Conservation (phyloP, 306 rosid species). For the Vigna radiata region DNA sequence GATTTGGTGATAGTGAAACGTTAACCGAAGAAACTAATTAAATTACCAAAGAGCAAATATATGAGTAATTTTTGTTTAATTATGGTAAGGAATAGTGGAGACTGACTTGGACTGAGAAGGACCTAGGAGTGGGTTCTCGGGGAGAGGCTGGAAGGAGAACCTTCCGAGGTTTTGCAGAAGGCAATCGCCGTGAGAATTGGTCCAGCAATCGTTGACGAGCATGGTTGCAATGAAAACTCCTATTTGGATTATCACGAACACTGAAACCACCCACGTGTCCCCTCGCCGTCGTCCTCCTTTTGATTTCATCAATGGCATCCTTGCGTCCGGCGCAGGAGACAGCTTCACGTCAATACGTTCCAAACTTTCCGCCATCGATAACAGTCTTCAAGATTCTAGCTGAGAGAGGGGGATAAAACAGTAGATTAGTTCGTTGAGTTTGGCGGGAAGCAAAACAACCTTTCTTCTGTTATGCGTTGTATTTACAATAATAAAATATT, state of each 20-base stretch:
- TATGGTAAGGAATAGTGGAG: neutral
- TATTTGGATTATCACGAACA: conserved; percentile 75
- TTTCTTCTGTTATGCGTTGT: neutral
- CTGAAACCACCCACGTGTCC: conserved; percentile 87
- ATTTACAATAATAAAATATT: no score
- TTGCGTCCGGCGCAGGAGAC: conserved; percentile 45
- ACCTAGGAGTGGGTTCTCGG: conserved; percentile 88
- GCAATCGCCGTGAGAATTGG: conserved; percentile 75
- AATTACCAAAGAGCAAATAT: neutral
- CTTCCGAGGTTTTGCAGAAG: conserved; percentile 66
- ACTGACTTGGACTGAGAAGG: conserved; percentile 92
- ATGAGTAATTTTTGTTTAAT: neutral
- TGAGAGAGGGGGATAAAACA: conserved; percentile 9
- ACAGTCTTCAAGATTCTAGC: conserved; percentile 26
- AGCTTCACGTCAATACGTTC: conserved; percentile 60
- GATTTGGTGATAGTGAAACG: neutral
- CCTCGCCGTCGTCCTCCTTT: conserved; percentile 54
- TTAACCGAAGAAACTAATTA: neutral
- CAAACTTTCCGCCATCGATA: conserved; percentile 47
- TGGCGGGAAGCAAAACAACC: conserved; percentile 67
- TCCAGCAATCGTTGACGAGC: conserved; percentile 84
- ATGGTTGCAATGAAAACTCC: conserved; percentile 76
- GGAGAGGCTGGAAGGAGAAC: conserved; percentile 82
- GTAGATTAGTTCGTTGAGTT: conserved; percentile 49
- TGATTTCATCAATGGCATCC: conserved; percentile 52